Base-by-base conservation (phyloP, 176 grass and related monocot species). In the Rhynchospora breviuscula region DNA sequence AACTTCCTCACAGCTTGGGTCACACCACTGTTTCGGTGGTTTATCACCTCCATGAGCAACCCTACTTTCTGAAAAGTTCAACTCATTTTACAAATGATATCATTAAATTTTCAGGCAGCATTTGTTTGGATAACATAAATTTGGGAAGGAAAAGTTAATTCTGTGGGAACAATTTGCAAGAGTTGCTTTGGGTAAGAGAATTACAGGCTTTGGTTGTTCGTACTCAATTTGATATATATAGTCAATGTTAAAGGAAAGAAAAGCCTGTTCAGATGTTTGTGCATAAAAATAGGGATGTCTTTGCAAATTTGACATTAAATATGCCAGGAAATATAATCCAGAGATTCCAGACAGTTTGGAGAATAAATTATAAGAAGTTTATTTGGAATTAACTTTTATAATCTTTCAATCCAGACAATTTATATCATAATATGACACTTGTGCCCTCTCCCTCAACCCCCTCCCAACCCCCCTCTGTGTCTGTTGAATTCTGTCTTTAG, bases 1-100 rank as follows among this genome's bases (percentile, higher is more conserved):
- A 74, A 86, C 46, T 79, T 79, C 73, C 71, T 79, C 84, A 51
- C 17, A 67, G 25, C 58, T 86, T 10, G 84, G 84, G 29, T 79
- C 84, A 19, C 12, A 66, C 75, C 62, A 77, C 74, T 79, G 52
- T 64, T 64, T 40, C 17, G 59, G 61, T 78, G 76, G 63, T 45
- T 69, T 79, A 67, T 79, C 11, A 2, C 43, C 62, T 67, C 59
- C 84, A 59, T 86, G 19, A 86, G 74, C 84, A 49, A 86, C 25
- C 60, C 18, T 56, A 68, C 64, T 86, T 78, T 79, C 84, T 86
- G 33, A 80, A 84, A 86, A 45, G 21, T 77, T 73, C 76, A 57
- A 45, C 10, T 74, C 56, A 40, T 72, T 78, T 63, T 78, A 31
- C 11, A 85, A 85, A 45, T 70, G n/a, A 56, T 25, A 85, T 63